These are phyloP conservation scores for Cladochytrium replicatum DNA, from an alignment of 192 early-diverging fungal genomes.

Conservation along the genomic window DNA sequence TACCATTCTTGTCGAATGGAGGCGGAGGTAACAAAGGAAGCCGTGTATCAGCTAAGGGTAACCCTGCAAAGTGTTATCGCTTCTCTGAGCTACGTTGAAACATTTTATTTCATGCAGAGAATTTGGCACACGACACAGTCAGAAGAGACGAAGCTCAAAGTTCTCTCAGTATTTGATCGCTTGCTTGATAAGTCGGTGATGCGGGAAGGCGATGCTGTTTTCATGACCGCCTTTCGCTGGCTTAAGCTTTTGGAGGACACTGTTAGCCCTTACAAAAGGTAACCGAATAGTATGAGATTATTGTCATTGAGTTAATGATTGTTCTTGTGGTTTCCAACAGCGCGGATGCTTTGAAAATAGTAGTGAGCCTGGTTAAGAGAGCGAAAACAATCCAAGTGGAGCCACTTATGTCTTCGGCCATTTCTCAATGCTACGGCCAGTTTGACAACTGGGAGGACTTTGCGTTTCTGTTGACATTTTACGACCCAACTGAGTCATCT, in stretches of 20 bases:
- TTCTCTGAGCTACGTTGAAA: not conserved
- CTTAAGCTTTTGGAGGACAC: constrained; percentile 25
- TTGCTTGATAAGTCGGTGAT: constrained; percentile 19
- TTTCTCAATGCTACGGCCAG: not conserved
- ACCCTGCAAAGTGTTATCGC: no score
- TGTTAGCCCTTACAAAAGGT: constrained; percentile 9
- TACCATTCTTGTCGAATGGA: constrained; percentile 30
- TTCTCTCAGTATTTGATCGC: constrained; percentile 22
- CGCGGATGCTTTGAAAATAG: not conserved
- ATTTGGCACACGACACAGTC: constrained; percentile 15
- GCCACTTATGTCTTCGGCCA: constrained; percentile 3
- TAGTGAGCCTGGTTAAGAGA: not conserved
- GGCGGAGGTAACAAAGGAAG: constrained; percentile 22
- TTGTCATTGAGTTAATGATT: not conserved
- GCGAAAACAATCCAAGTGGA: constrained; percentile 5
- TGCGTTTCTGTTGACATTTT: not conserved
- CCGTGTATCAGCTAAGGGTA: constrained; percentile 12
- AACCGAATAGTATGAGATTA: no score
- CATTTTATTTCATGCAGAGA: constrained; percentile 4
- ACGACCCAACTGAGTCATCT: constrained; percentile 5
- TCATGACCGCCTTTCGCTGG: constrained; percentile 19
- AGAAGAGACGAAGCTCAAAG: constrained; percentile 13
- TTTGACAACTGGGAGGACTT: constrained; percentile 11
- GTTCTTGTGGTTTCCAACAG: not conserved
- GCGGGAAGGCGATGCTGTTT: constrained; percentile 19